Evolutionary conservation across 345 rosid genomes (phyloP).

Genomic region (Salix caprea): DNA sequence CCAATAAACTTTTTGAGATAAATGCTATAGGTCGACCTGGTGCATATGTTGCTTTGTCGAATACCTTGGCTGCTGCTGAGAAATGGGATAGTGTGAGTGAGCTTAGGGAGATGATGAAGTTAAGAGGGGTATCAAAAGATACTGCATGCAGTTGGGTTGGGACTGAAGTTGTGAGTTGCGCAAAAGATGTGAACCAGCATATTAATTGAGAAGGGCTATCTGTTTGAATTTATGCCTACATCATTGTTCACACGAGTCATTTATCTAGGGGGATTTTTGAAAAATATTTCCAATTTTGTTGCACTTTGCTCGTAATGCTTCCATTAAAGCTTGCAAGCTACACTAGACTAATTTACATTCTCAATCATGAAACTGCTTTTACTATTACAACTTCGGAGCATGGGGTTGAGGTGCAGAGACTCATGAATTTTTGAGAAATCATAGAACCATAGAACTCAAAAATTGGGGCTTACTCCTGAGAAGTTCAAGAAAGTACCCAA

Average conservation of each 20-base stretch:
- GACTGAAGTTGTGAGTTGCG: slow-evolving; percentile 21
- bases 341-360: background rate
- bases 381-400: background rate
- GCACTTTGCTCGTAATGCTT: background rate
- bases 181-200: background rate
- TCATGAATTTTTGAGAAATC: background rate
- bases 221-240: background rate
- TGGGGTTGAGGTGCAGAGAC: background rate
- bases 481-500: background rate
- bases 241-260: background rate
- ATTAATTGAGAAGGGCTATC: background rate
- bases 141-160: slow-evolving; percentile 76
- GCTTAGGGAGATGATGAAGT: slow-evolving; percentile 69
- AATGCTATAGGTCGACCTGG: slow-evolving; percentile 70
- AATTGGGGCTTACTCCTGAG: background rate
- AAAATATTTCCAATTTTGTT: background rate
- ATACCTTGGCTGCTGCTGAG: slow-evolving; percentile 77
- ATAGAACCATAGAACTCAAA: background rate
- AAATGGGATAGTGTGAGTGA: slow-evolving; percentile 70
- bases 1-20: slow-evolving; percentile 65
- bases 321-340: background rate
- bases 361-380: background rate
- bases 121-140: slow-evolving; percentile 53
- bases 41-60: slow-evolving; percentile 78
- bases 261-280: background rate